These are phyloP conservation scores for Leishmania braziliensis DNA, from an alignment of 208 protist genomes.

Conservation along the genomic window DNA sequence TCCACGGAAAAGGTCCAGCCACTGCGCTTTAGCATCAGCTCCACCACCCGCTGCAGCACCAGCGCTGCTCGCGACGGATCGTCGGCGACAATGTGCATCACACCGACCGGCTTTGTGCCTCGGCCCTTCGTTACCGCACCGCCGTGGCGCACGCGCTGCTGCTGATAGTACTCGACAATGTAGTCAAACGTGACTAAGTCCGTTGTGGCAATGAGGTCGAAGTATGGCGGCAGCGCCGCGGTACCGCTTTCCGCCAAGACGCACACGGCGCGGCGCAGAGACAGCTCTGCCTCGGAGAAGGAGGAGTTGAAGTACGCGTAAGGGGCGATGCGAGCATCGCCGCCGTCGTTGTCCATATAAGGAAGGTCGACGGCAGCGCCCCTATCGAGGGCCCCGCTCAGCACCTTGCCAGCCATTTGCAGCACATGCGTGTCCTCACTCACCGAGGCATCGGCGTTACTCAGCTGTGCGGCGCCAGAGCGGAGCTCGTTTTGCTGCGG, in stretches of 20 bases:
- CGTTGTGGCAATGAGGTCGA: conserved; percentile 73
- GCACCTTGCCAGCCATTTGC: conserved; percentile 19
- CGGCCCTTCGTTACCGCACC: conserved; percentile 4
- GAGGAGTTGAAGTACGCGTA: conserved; percentile 53
- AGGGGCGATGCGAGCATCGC: conserved; percentile 19
- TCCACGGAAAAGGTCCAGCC: conserved; percentile 19
- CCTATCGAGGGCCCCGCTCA: conserved; percentile 2
- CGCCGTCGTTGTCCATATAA: conserved; percentile 11
- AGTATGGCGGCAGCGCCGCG: conserved; percentile 41
- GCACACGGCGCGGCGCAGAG: conserved; percentile 9
- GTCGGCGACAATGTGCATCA: conserved; percentile 60
- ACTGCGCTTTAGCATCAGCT: conserved; percentile 45
- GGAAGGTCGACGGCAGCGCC: conserved; percentile 6
- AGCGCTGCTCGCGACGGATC: conserved; percentile 52
- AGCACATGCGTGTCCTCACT: conserved; percentile 32
- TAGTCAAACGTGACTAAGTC: conserved; percentile 77
- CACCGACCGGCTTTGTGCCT: conserved; percentile 34
- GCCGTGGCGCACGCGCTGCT: conserved; percentile 28
- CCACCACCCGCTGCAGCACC: conserved; percentile 61
- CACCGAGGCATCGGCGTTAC: conserved; percentile 3
- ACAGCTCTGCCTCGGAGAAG: conserved; percentile 52
- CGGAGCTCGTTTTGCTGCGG: neutral
- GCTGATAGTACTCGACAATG: conserved; percentile 69
- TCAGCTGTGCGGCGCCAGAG: conserved; percentile 1
- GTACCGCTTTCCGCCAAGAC: neutral